Evolutionary conservation across 1,284 basidiomycete species (phyloP).

Genomic region (Austroboletus niveus): DNA sequence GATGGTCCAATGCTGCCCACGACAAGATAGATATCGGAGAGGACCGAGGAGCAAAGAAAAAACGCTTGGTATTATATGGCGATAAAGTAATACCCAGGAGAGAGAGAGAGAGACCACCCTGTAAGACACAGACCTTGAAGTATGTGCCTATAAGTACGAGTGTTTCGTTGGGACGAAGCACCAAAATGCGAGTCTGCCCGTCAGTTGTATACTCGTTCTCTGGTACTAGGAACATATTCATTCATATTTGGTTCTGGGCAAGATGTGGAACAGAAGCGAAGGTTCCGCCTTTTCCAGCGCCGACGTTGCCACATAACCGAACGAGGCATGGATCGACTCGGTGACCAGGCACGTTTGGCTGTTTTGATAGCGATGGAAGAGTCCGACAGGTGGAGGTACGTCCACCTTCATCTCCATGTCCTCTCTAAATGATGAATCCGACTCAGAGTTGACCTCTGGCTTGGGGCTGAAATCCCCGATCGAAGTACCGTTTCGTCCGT

Average conservation of each 20-base stretch:
- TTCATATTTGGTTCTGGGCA: conserved; percentile 5
- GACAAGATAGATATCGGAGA: conserved; percentile 61
- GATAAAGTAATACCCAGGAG: conserved; percentile 49
- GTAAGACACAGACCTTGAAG: conserved; percentile 50
- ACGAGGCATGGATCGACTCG: conserved; percentile 42
- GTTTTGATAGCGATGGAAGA: conserved; percentile 8
- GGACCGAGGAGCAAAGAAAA: conserved; percentile 64
- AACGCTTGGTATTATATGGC: conserved; percentile 41
- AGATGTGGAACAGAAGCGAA: conserved; percentile 19
- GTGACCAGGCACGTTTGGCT: conserved; percentile 48
- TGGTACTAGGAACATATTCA: conserved; percentile 12
- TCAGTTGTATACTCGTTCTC: conserved; percentile 1
- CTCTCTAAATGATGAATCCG: conserved; percentile 26
- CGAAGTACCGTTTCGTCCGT: conserved; percentile 34
- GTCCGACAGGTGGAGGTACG: conserved; percentile 5
- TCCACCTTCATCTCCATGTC: conserved; percentile 28
- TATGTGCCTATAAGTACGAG: conserved; percentile 62
- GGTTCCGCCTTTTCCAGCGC: conserved; percentile 3
- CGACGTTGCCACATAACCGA: background rate
- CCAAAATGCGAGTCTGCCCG: conserved; percentile 36
- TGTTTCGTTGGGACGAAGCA: conserved; percentile 45
- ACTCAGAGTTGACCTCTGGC: conserved; percentile 36
- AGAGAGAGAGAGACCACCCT: conserved; percentile 44
- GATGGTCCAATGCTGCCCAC: conserved; percentile 20
- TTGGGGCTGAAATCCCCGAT: conserved; percentile 21